phyloP scores from a whole-genome alignment of 176 grass and related monocot genomes.

The Avena insularis region DNA sequence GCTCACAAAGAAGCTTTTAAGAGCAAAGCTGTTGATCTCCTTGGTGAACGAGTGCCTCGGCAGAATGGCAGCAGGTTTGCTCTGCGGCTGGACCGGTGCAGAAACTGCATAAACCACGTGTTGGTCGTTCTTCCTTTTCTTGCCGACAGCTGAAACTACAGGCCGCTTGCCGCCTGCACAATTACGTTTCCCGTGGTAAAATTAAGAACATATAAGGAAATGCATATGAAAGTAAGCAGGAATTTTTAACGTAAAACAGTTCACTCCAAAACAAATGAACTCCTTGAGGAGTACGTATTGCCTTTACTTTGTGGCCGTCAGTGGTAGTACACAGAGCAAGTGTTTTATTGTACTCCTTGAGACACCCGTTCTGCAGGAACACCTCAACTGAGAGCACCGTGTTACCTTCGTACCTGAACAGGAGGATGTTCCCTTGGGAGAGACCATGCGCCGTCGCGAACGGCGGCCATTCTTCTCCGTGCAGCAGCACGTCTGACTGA shows the following conservation, averaged over 20 bases:
- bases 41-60: constrained; percentile 5
- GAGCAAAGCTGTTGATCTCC: background rate
- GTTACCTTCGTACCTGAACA: constrained; percentile 48
- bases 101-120: background rate
- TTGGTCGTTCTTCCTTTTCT: background rate
- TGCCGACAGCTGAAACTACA: background rate
- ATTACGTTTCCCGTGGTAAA: background rate
- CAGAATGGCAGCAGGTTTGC: background rate
- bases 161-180: background rate
- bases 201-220: background rate
- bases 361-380: constrained; percentile 24
- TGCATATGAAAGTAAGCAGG: background rate
- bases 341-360: constrained; percentile 23
- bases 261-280: too few relatives aligned
- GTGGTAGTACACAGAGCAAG: background rate
- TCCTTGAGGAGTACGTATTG: too few relatives aligned
- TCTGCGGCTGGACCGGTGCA: background rate
- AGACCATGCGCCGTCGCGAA: constrained; percentile 40
- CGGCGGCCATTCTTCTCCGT: constrained; percentile 20
- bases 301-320: constrained; percentile 27
- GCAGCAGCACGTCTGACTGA: constrained; percentile 20
- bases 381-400: constrained; percentile 34
- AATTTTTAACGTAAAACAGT: background rate
- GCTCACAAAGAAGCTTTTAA: constrained; percentile 9
- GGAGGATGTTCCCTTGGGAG: constrained; percentile 30